A percentile compares a stretch with the other conserved stretches of the same genome.
Conservation (phyloP, 148 eudicot species). For the Spergularia bocconei region DNA sequence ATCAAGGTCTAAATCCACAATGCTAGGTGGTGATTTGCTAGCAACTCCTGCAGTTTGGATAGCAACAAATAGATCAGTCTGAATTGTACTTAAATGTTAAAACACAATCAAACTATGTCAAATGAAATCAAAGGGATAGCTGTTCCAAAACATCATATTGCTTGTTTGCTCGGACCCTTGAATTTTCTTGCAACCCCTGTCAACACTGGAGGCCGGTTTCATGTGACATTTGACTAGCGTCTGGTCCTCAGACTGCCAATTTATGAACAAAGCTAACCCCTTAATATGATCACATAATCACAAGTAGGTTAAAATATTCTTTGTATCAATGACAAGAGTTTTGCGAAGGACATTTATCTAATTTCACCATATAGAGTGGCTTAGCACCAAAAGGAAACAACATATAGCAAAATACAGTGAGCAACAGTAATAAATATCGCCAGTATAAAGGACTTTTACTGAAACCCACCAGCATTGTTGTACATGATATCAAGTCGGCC, state of each 20-base stretch:
- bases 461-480: constrained; percentile 64
- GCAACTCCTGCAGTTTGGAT: constrained; percentile 47
- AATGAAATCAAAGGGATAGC: neutral
- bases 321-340: too few relatives aligned
- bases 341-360: neutral
- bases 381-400: neutral
- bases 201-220: too few relatives aligned
- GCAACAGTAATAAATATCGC: too few relatives aligned
- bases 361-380: neutral
- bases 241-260: too few relatives aligned
- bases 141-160: neutral
- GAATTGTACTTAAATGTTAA: neutral
- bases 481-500: constrained; percentile 80
- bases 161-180: too few relatives aligned
- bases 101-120: neutral
- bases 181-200: too few relatives aligned
- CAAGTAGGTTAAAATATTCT: too few relatives aligned
- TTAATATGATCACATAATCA: neutral
- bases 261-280: too few relatives aligned
- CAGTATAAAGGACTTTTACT: too few relatives aligned
- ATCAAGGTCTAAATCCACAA: constrained; percentile 50
- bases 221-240: too few relatives aligned
- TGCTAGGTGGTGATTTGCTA: constrained; percentile 49
- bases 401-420: too few relatives aligned
- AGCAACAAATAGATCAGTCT: neutral